phyloP scores from a whole-genome alignment of 129 eudicot species.

The Chrysanthemum seticuspe region DNA sequence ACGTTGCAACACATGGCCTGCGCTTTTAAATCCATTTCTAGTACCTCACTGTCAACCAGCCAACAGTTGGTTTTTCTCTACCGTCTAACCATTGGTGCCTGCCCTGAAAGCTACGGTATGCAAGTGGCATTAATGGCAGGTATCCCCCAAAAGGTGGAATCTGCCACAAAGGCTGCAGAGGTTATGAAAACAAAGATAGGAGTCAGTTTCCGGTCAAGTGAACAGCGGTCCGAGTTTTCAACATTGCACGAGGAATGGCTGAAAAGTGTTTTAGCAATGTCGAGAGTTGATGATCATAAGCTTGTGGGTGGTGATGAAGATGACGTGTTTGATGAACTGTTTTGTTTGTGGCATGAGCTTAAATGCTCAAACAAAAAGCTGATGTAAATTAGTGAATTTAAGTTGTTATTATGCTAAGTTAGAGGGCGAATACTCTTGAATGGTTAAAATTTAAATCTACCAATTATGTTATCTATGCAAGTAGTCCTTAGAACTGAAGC shows the following conservation, averaged over 20 bases:
- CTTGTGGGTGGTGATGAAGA: no score
- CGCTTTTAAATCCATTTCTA: constrained; percentile 38
- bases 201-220: constrained; percentile 74
- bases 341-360: constrained; percentile 92
- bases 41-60: constrained; percentile 27
- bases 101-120: constrained; percentile 95
- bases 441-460: constrained; percentile 48
- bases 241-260: constrained; percentile 85
- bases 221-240: constrained; percentile 75
- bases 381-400: constrained; percentile 15
- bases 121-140: constrained; percentile 94
- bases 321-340: constrained; percentile 66
- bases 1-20: constrained; percentile 91
- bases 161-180: constrained; percentile 64
- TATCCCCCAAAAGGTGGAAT: constrained; percentile 54
- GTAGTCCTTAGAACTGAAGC: no score
- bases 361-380: constrained; percentile 45
- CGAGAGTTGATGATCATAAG: constrained; percentile 27
- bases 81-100: constrained; percentile 79
- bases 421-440: neutral
- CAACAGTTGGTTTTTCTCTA: constrained; percentile 67
- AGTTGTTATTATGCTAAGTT: neutral
- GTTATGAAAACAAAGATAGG: constrained; percentile 65
- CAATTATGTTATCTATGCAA: no score
- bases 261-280: constrained; percentile 42